Percentiles rank a stretch among this genome's conserved stretches.
Conservation (phyloP, 176 grass and related monocot species). For the Pontederia paniculata region DNA sequence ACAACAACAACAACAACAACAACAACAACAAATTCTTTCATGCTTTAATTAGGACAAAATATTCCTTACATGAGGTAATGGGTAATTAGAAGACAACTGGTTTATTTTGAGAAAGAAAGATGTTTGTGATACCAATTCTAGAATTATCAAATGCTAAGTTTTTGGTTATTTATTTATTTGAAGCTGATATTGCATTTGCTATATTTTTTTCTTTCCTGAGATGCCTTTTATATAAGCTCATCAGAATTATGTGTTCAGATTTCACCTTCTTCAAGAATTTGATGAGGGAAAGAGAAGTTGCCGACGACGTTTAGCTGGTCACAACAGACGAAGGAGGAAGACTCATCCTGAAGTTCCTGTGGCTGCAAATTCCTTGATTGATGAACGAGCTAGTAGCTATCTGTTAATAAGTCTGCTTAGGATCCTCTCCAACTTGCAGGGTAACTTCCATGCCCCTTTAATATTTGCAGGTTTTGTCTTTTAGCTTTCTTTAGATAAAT, state of each 20-base stretch:
- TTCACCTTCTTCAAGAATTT: constrained; percentile 93
- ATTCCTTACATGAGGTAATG: no score
- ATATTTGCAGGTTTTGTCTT: neutral
- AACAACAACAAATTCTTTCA: no score
- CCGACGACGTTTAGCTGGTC: constrained; percentile 81
- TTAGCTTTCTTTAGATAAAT: neutral
- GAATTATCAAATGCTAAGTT: no score
- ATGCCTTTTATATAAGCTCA: neutral
- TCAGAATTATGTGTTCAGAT: constrained; percentile 36
- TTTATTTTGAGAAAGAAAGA: no score
- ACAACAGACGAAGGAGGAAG: constrained; percentile 90
- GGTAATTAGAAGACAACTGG: no score
- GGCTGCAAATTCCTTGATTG: constrained; percentile 29
- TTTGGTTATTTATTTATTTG: no score
- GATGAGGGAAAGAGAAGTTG: constrained; percentile 98
- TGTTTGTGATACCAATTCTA: no score
- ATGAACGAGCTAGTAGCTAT: constrained; percentile 72
- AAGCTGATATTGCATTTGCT: no score
- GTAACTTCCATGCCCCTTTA: constrained; percentile 21
- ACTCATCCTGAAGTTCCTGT: constrained; percentile 44
- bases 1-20: no score
- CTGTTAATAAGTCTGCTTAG: constrained; percentile 75
- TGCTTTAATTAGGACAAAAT: no score
- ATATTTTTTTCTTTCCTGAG: no score
- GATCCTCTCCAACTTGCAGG: constrained; percentile 62